These are phyloP conservation scores for Amoebophrya sp. DNA, from an alignment of 169 alveolate genomes.

Conservation along the genomic window DNA sequence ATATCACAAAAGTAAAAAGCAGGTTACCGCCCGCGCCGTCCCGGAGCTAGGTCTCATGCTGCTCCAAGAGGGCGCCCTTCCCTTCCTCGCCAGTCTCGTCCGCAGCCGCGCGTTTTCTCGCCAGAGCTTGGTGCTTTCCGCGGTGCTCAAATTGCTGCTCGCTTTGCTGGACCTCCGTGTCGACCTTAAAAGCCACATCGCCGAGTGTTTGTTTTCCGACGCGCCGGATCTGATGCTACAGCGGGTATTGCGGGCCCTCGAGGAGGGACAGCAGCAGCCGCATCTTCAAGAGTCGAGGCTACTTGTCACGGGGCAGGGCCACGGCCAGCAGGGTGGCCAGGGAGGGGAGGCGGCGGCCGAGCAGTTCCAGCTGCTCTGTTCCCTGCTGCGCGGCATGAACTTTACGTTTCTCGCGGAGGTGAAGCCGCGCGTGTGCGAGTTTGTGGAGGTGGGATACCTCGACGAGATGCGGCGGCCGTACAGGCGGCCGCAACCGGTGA, in stretches of 20 bases:
- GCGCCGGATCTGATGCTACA: background rate
- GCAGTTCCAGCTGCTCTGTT: background rate
- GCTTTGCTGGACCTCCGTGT: background rate
- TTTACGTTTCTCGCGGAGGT: background rate
- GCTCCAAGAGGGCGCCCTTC: background rate
- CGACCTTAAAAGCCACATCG: background rate
- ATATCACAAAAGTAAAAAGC: too few relatives aligned
- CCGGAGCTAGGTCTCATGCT: background rate
- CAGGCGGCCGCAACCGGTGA: too few relatives aligned
- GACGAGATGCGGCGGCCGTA: too few relatives aligned
- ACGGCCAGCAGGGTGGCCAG: background rate
- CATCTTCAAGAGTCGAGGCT: background rate
- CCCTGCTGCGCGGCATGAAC: background rate
- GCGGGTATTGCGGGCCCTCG: background rate
- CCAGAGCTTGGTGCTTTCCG: background rate
- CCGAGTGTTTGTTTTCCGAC: background rate
- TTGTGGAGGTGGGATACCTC: background rate
- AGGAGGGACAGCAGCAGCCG: background rate
- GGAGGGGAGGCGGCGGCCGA: background rate
- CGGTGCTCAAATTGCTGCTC: background rate
- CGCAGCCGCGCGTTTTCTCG: background rate
- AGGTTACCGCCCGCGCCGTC: background rate
- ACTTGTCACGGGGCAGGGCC: background rate
- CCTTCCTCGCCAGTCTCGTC: background rate
- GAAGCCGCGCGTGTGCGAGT: background rate